Conservation (phyloP, 352 stramenopile species). For the Stephanocyclus meneghinianus region DNA sequence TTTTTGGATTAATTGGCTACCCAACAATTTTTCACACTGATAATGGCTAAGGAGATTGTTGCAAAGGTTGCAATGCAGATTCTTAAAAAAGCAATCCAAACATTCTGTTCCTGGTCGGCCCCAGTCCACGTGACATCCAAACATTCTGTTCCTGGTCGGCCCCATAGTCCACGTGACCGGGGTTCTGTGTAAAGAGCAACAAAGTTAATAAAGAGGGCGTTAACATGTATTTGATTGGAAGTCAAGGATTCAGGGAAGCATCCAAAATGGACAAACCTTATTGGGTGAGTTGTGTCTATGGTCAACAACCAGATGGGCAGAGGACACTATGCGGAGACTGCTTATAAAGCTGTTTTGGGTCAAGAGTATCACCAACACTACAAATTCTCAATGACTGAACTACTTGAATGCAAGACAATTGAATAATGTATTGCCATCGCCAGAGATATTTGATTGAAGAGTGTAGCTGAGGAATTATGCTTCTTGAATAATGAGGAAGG, state of each 20-base stretch:
- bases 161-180: slow-evolving; percentile 15
- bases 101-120: slow-evolving; percentile 10
- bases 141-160: slow-evolving; percentile 9
- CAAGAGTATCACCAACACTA: neutral
- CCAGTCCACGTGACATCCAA: slow-evolving; percentile 9
- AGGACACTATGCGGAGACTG: neutral
- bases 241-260: neutral
- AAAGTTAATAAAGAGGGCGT: slow-evolving; percentile 15
- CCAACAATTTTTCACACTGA: slow-evolving; percentile 3
- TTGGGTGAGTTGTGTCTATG: neutral
- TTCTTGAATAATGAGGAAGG: neutral
- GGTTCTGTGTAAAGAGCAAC: slow-evolving; percentile 26
- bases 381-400: neutral
- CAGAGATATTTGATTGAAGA: neutral
- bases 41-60: slow-evolving; percentile 14
- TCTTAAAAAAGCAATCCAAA: slow-evolving; percentile 1
- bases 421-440: neutral
- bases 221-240: neutral
- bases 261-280: slow-evolving; percentile 10
- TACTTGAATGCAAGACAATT: neutral
- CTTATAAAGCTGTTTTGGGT: slow-evolving; percentile 7
- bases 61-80: neutral
- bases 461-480: neutral
- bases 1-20: slow-evolving; percentile 8
- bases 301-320: neutral